A percentile compares a stretch with the other conserved stretches of the same genome.
Evolutionary conservation across 2,329 filamentous ascomycete genomes (phyloP).

Genomic region (Alternaria alternata): DNA sequence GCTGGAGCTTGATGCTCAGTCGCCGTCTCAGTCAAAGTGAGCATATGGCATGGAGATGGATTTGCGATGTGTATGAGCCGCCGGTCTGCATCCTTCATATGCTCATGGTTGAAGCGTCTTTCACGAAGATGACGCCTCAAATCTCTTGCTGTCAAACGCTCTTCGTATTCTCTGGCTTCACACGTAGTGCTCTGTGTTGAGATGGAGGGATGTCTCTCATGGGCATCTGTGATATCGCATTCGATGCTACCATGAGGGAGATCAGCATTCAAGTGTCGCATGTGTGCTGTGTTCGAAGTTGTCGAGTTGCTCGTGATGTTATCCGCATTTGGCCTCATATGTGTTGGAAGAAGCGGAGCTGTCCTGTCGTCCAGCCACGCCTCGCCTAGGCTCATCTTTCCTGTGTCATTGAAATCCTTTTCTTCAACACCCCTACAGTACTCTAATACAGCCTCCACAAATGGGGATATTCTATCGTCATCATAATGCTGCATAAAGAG

Average conservation of each 20-base stretch:
- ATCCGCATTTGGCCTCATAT: too few species aligned
- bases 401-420: too few species aligned
- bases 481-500: constrained; percentile 4
- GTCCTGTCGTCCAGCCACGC: constrained; percentile 11
- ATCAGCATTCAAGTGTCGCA: too few species aligned
- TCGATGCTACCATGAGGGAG: too few species aligned
- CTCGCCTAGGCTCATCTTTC: not conserved
- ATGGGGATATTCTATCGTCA: not conserved
- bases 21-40: not conserved
- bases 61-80: constrained; percentile 5
- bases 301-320: too few species aligned
- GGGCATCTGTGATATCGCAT: too few species aligned
- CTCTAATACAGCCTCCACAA: not conserved
- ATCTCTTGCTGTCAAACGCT: not conserved
- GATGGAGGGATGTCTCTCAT: too few species aligned
- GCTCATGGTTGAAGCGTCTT: constrained; percentile 4
- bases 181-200: too few species aligned
- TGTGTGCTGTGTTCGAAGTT: not conserved
- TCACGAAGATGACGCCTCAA: not conserved
- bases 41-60: constrained; percentile 1
- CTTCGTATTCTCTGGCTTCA: not conserved
- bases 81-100: constrained; percentile 6
- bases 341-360: not conserved
- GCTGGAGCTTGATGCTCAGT: not conserved
- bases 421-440: not conserved